Base-by-base conservation (phyloP, 305 asterid species). In the Fraxinus baroniana region DNA sequence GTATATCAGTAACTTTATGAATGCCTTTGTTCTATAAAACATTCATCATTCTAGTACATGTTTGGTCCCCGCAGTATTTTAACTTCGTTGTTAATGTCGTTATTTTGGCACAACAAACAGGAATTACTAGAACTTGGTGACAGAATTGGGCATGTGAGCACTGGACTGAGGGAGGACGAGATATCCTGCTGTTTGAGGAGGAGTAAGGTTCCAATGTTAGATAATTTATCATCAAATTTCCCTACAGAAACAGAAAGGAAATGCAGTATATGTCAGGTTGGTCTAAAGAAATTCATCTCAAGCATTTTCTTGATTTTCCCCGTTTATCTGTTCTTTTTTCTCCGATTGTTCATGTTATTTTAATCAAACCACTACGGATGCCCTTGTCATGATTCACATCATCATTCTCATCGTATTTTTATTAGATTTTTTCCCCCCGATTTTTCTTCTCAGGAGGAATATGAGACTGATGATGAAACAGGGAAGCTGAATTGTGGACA, bases 111-210 rank as follows among this genome's bases (percentile, higher is more conserved):
- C 49, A 77, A 39, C 73, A 46, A 87, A 86, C 91, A 95, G 99
- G 97, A 95, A 84, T 76, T 95, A 86, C 88, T 95, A 85, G 99
- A 95, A 84, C 99, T 95, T n/a, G 97, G 99, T 46, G 99, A 95
- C 70, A 89, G 85, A 82, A 95, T 95, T 68, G 99, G 99, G 72
- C 76, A 95, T 36, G 99, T 95, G 82, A 91, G 86, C 93, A 94
- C 97, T 15, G 99, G 99, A 74, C 82, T 95, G 86, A 90, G 90
- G 82, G 97, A 95, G 73, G 94, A 92, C 20, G 96, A 92, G 83
- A 91, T 95, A 79, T 72, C 86, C 78, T 80, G 80, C 74, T 93
- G 97, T 77, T 82, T 95, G 85, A 89, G 93, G 87, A 95, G 86
- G 81, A 84, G 85, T 18, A 92, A 90, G 28, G 85, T 86, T 41